A percentile compares a stretch with the other conserved stretches of the same genome.
phyloP scores from a whole-genome alignment of 2,329 filamentous ascomycete genomes.

The Metarhizium brunneum region DNA sequence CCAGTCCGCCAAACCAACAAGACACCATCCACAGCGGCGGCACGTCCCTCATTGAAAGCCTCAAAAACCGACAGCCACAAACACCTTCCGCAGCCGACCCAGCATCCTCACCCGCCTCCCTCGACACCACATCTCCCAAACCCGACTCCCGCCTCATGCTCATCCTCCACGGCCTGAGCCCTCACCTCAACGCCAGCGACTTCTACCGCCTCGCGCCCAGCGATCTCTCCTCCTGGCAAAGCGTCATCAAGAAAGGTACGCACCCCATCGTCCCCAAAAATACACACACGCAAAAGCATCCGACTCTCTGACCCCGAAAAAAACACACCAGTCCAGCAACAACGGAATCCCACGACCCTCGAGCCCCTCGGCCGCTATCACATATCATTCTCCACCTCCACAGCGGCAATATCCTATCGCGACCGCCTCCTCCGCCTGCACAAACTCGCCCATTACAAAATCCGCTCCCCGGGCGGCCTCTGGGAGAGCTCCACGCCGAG shows the following conservation, averaged over 20 bases:
- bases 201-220: constrained; percentile 59
- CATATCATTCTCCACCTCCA: constrained; percentile 53
- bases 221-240: constrained; percentile 60
- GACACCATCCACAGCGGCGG: not conserved
- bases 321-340: constrained; percentile 44
- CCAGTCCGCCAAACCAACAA: not conserved
- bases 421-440: constrained; percentile 24
- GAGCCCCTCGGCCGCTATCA: constrained; percentile 57
- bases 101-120: not conserved
- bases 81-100: not conserved
- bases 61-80: not conserved
- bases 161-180: constrained; percentile 48
- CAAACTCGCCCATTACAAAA: constrained; percentile 19
- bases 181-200: constrained; percentile 54
- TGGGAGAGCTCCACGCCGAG: constrained; percentile 20
- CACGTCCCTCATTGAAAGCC: not conserved
- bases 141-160: constrained; percentile 29
- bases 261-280: not conserved
- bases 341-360: constrained; percentile 53
- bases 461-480: constrained; percentile 18
- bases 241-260: constrained; percentile 48
- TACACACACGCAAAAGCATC: not conserved
- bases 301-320: no score
- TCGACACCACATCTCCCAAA: not conserved
- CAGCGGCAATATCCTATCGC: constrained; percentile 54